Conservation (phyloP, 1,284 basidiomycete species). For the Gomphus sp. region DNA sequence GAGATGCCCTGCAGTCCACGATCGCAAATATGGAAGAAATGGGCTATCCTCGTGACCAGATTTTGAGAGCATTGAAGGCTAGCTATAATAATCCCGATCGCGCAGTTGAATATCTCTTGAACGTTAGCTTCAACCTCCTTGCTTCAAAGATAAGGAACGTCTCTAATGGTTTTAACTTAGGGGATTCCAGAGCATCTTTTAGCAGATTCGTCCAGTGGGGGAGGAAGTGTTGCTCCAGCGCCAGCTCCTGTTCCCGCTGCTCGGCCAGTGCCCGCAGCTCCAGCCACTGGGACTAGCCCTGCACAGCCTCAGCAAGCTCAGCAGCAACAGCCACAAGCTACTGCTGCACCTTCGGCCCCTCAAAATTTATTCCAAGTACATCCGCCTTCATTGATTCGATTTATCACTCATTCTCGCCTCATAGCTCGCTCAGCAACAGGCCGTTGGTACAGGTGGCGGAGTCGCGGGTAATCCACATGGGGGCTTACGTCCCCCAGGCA, state of each 20-base stretch:
- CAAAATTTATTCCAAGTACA: conserved; percentile 75
- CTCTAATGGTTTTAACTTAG: conserved; percentile 27
- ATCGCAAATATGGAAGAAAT: conserved; percentile 86
- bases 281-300: conserved; percentile 21
- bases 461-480: conserved; percentile 18
- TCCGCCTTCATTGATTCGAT: neutral
- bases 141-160: neutral
- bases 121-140: conserved; percentile 38
- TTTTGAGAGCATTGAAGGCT: conserved; percentile 81
- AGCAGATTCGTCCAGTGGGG: conserved; percentile 31
- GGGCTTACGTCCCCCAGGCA: conserved; percentile 20
- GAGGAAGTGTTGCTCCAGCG: conserved; percentile 24
- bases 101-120: conserved; percentile 96
- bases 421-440: conserved; percentile 57
- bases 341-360: conserved; percentile 24
- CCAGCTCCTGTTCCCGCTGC: conserved; percentile 27
- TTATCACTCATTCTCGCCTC: neutral
- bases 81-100: conserved; percentile 98
- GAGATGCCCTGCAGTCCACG: conserved; percentile 63
- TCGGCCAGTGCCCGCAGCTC: conserved; percentile 24
- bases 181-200: conserved; percentile 76
- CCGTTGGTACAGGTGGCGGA: conserved; percentile 18
- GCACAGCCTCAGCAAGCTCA: conserved; percentile 19
- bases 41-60: conserved; percentile 88
- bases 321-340: conserved; percentile 26